These are phyloP conservation scores for Mortierella alpina DNA, from an alignment of 192 early-diverging fungal species.

Conservation along the genomic window DNA sequence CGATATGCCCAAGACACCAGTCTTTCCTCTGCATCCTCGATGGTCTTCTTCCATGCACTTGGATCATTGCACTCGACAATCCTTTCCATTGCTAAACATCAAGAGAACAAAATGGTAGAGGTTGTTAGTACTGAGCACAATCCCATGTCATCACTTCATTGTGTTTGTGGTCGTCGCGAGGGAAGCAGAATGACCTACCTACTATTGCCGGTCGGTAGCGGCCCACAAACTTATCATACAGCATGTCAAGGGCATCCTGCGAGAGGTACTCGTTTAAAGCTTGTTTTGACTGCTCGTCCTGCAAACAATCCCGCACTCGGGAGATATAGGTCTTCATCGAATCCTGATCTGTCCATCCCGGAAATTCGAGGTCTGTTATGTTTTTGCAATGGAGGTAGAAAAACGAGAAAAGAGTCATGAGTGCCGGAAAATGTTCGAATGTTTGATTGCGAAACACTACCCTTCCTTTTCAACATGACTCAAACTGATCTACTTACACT, in stretches of 20 bases:
- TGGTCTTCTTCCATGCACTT: slow-evolving; percentile 11
- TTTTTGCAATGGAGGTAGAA: slow-evolving; percentile 9
- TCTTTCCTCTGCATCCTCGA: slow-evolving; percentile 30
- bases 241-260: slow-evolving; percentile 20
- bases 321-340: slow-evolving; percentile 27
- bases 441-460: no score
- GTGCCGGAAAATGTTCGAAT: background rate
- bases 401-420: background rate
- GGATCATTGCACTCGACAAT: slow-evolving; percentile 8
- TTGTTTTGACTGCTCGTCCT: slow-evolving; percentile 27
- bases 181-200: slow-evolving; percentile 11
- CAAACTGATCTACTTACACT: slow-evolving; percentile 6
- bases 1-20: slow-evolving; percentile 17
- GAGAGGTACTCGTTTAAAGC: slow-evolving; percentile 18
- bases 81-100: slow-evolving; percentile 4
- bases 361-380: slow-evolving; percentile 17
- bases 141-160: slow-evolving; percentile 7
- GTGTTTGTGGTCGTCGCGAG: slow-evolving; percentile 7
- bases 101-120: background rate
- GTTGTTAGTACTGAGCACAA: slow-evolving; percentile 11
- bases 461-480: background rate
- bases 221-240: slow-evolving; percentile 22
- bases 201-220: slow-evolving; percentile 21
- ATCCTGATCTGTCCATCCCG: slow-evolving; percentile 16
- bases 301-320: slow-evolving; percentile 14